These are phyloP conservation scores for Saccharum officinarum DNA, from an alignment of 176 grass and related monocot genomes.

Conservation along the genomic window DNA sequence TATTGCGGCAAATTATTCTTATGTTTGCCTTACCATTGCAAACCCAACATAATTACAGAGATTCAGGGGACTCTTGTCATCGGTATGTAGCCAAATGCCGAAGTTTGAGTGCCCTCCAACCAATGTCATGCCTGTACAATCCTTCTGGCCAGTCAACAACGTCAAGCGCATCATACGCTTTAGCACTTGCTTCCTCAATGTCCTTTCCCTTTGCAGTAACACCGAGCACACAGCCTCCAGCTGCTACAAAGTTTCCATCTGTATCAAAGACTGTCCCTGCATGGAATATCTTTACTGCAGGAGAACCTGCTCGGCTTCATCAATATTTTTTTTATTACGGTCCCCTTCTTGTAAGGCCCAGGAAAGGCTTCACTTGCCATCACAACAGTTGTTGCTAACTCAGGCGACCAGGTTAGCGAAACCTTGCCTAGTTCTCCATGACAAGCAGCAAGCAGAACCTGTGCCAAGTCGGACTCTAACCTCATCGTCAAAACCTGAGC, in stretches of 20 bases:
- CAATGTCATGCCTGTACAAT: constrained; percentile 76
- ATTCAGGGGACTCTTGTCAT: too few species aligned
- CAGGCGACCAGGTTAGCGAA: constrained; percentile 64
- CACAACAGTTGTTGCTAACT: constrained; percentile 63
- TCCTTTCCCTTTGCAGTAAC: constrained; percentile 74
- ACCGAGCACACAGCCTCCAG: constrained; percentile 64
- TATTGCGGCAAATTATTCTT: too few species aligned
- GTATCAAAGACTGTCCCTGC: constrained; percentile 54
- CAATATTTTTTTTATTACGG: constrained; percentile 65
- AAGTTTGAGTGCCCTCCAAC: too few species aligned
- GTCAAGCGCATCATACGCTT: constrained; percentile 60
- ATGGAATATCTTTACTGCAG: constrained; percentile 80
- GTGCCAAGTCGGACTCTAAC: constrained; percentile 68
- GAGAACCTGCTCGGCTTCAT: constrained; percentile 65
- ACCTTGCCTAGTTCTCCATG: constrained; percentile 52
- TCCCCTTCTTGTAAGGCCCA: constrained; percentile 65
- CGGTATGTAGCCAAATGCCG: too few species aligned
- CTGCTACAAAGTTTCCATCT: constrained; percentile 64
- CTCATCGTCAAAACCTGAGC: constrained; percentile 86
- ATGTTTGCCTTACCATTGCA: too few species aligned
- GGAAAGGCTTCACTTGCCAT: constrained; percentile 87
- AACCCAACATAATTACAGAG: too few species aligned
- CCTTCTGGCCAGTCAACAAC: constrained; percentile 77
- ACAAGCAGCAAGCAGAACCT: constrained; percentile 74
- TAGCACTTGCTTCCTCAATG: constrained; percentile 60